Evolutionary conservation across 2,329 filamentous ascomycete species (phyloP), one percentile per base, ranked within the genome.

Genomic region (Sclerotinia subarctica): DNA sequence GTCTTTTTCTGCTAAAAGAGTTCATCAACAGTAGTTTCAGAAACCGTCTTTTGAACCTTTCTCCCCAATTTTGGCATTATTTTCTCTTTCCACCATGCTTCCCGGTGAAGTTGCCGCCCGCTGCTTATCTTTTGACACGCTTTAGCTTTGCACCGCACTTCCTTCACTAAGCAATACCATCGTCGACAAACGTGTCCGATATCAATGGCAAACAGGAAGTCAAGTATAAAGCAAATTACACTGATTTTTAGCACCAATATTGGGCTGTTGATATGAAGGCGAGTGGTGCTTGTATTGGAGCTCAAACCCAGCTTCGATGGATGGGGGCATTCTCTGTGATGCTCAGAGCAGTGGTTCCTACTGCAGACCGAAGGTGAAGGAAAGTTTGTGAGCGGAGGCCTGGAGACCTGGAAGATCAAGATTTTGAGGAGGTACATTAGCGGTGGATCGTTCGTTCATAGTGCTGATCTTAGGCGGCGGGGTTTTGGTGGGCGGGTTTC

Each of bases 241-340:
- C 8, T 64, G 26, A 32, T 2, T 35, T 65, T 15, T 7, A 29
- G 15, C 21, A 32, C 35, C n/a, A 44, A 46, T 65, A 47, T 46
- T 65, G 62, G 62, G 24, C 62, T 26, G 35, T 5, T 29, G 19
- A 24, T n/a, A 56, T 38, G 11, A 44, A 56, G 7, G 49, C 15
- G n/a, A 32, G n/a, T 65, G 49, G 62, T 38, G 35, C 29, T 47
- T 65, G 62, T 54, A 56, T 21, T 56, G 35, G 35, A 44, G 56
- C 13, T 26, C 24, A 24, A 24, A 46, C 32, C 51, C n/a, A 29
- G 4, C 51, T 65, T 26, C 35, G 7, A 13, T 42, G 26, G 49
- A 32, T 15, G 51, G 24, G 24, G 1, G 38, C 35, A 10, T 21
- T 64, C 26, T 49, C 49, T 2, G 49, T 54, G 54, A 17, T 46